These are phyloP conservation scores for Annona squamosa DNA, from an alignment of 164 flowering plant genomes.

Conservation along the genomic window DNA sequence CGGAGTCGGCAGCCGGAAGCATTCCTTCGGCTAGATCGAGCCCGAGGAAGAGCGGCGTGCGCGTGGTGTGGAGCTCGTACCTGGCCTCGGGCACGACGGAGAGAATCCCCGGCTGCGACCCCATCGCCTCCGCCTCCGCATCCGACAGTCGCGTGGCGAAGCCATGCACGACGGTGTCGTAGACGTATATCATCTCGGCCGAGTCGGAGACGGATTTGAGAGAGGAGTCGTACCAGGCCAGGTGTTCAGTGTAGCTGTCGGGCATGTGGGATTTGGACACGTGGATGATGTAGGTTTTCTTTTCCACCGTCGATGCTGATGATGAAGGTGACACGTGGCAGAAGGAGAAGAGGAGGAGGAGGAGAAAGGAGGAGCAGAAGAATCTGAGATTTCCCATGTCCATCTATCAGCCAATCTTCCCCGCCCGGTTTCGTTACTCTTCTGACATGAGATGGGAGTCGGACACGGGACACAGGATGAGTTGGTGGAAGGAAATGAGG, in stretches of 20 bases:
- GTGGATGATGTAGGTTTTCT: slow-evolving; percentile 72
- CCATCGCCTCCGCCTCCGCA: slow-evolving; percentile 45
- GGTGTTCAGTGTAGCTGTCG: slow-evolving; percentile 32
- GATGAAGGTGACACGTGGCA: not conserved
- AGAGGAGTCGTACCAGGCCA: slow-evolving; percentile 66
- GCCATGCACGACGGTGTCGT: slow-evolving; percentile 60
- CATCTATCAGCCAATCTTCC: not conserved
- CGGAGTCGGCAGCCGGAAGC: slow-evolving; percentile 30
- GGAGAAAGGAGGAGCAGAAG: not conserved
- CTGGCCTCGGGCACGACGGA: slow-evolving; percentile 48
- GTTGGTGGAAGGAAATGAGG: not conserved
- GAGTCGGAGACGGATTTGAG: slow-evolving; percentile 53
- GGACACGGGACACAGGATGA: not conserved
- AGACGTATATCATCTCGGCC: slow-evolving; percentile 59
- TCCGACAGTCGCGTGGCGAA: slow-evolving; percentile 58
- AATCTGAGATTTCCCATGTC: not conserved
- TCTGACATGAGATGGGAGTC: not conserved
- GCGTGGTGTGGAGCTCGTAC: slow-evolving; percentile 80
- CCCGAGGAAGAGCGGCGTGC: slow-evolving; percentile 81
- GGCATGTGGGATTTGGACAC: slow-evolving; percentile 67
- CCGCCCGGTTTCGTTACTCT: not conserved
- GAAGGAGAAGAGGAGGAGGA: slow-evolving; percentile 1
- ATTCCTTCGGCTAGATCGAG: slow-evolving; percentile 23
- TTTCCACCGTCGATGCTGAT: slow-evolving; percentile 1
- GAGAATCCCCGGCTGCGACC: slow-evolving; percentile 40